Conservation (phyloP, 2,329 filamentous ascomycete genomes). For the Thielaviopsis musarum region DNA sequence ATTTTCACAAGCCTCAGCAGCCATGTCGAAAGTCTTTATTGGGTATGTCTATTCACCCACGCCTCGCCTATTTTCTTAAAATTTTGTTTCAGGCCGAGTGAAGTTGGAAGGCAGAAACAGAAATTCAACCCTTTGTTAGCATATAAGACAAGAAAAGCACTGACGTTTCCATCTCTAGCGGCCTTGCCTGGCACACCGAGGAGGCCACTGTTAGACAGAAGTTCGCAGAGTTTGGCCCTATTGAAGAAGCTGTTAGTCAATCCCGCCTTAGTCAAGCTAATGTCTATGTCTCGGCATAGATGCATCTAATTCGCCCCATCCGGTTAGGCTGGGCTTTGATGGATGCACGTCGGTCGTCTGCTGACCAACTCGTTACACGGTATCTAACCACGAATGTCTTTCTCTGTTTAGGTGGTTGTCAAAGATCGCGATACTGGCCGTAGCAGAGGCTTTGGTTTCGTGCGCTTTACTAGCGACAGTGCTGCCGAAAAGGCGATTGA, state of each 20-base stretch:
- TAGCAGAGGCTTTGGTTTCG: slow-evolving; percentile 94
- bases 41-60: slow-evolving; percentile 43
- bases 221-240: slow-evolving; percentile 77
- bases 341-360: too few relatives aligned
- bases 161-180: slow-evolving; percentile 32
- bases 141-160: neutral
- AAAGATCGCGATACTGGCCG: slow-evolving; percentile 94
- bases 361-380: neutral
- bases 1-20: slow-evolving; percentile 8
- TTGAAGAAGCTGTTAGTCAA: slow-evolving; percentile 83
- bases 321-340: neutral
- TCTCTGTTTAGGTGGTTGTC: slow-evolving; percentile 60
- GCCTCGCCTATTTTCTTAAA: neutral
- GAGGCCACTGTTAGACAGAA: slow-evolving; percentile 73
- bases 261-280: neutral
- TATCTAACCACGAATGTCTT: neutral
- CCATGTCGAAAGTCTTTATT: slow-evolving; percentile 90
- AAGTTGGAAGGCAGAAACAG: neutral
- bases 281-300: neutral
- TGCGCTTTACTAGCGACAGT: slow-evolving; percentile 63
- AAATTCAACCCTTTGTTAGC: neutral
- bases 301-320: neutral
- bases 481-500: slow-evolving; percentile 64
- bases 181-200: slow-evolving; percentile 97
- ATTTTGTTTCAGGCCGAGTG: too few relatives aligned